Conservation (phyloP, 164 flowering plant species). For the Santalum album region DNA sequence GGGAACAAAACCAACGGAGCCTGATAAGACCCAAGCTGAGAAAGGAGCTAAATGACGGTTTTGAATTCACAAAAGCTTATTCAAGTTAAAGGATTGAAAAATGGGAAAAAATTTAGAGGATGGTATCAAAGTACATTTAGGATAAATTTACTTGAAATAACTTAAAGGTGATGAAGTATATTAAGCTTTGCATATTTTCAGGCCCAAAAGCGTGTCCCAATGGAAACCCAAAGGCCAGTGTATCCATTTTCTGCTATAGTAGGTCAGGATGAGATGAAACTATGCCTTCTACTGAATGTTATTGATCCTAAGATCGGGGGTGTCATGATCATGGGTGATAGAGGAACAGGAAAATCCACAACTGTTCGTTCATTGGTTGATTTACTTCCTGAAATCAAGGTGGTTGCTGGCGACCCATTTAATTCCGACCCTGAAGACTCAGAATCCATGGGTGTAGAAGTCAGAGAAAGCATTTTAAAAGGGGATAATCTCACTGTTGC, state of each 20-base stretch:
- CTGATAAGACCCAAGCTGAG: no score
- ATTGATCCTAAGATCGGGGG: slow-evolving; percentile 98
- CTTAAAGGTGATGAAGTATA: not conserved
- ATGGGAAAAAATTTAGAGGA: no score
- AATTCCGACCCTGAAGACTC: slow-evolving; percentile 94
- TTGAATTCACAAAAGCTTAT: no score
- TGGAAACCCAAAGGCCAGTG: slow-evolving; percentile 83
- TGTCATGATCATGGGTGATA: slow-evolving; percentile 98
- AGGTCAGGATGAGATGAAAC: slow-evolving; percentile 97
- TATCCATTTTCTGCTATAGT: slow-evolving; percentile 94
- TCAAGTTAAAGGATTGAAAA: no score
- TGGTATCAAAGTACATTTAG: not conserved
- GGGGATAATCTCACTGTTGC: slow-evolving; percentile 51
- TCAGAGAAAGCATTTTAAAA: slow-evolving; percentile 44
- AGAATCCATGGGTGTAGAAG: slow-evolving; percentile 83
- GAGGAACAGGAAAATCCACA: slow-evolving; percentile 96
- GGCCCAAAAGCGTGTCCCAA: slow-evolving; percentile 44
- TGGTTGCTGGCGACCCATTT: slow-evolving; percentile 79
- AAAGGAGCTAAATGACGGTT: no score
- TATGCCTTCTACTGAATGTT: slow-evolving; percentile 85
- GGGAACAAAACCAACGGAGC: no score
- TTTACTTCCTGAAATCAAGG: slow-evolving; percentile 79
- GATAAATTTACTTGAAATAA: not conserved
- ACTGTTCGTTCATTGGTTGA: slow-evolving; percentile 88
- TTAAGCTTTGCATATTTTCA: slow-evolving; percentile 18